These are phyloP conservation scores for Phytophthora multivora DNA, from an alignment of 352 stramenopile species.

Conservation along the genomic window DNA sequence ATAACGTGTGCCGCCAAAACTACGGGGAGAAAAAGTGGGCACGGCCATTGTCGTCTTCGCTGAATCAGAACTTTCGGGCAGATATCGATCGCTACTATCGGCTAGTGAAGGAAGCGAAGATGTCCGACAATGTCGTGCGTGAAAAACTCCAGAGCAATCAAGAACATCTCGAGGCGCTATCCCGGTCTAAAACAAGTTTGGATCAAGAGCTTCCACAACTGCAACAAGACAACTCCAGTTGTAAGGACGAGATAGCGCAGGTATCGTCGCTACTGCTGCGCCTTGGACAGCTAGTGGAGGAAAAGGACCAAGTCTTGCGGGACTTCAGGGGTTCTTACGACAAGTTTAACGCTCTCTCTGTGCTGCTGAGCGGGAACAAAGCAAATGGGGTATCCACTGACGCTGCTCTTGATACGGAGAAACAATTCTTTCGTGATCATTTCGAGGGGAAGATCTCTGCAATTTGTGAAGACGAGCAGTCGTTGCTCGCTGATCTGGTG, in stretches of 20 bases:
- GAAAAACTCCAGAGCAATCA: conserved; percentile 49
- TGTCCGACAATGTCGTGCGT: conserved; percentile 66
- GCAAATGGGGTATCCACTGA: conserved; percentile 26
- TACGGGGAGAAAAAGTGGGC: conserved; percentile 65
- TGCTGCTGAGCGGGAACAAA: conserved; percentile 46
- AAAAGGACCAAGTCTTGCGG: conserved; percentile 62
- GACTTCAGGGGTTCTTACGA: conserved; percentile 60
- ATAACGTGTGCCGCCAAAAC: conserved; percentile 71
- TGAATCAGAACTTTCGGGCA: conserved; percentile 63
- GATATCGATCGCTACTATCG: conserved; percentile 81
- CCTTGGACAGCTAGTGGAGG: conserved; percentile 54
- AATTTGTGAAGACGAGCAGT: conserved; percentile 59
- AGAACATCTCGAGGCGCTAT: conserved; percentile 43
- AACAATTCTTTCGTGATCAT: conserved; percentile 64
- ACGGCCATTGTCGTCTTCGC: conserved; percentile 49
- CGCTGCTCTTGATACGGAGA: conserved; percentile 50
- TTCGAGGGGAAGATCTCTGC: conserved; percentile 59
- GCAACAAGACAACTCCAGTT: conserved; percentile 56
- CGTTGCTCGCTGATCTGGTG: conserved; percentile 44
- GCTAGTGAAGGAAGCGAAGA: conserved; percentile 72
- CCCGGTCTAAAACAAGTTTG: conserved; percentile 56
- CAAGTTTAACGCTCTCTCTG: conserved; percentile 62
- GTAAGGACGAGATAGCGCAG: conserved; percentile 50
- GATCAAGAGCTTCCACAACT: conserved; percentile 59
- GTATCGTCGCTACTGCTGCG: conserved; percentile 60